A percentile compares a stretch with the other conserved stretches of the same genome.
Conservation (phyloP, 2,329 filamentous ascomycete genomes). For the Dothidotthia symphoricarpi region DNA sequence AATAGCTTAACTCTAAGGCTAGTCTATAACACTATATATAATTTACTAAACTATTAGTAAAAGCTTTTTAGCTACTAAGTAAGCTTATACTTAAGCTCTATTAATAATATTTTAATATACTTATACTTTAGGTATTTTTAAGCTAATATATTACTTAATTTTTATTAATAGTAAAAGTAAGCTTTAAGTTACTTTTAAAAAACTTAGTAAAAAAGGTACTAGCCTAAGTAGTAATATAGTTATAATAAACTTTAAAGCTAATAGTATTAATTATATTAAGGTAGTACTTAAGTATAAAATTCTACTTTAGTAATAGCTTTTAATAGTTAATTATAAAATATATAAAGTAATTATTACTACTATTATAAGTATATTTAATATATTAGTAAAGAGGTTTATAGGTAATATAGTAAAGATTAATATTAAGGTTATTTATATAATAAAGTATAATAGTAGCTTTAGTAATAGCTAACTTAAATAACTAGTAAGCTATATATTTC, state of each 20-base stretch:
- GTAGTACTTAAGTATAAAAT: background rate
- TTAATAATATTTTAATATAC: background rate
- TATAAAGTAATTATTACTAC: background rate
- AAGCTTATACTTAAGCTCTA: too few relatives aligned
- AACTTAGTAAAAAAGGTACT: background rate
- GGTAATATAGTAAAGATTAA: background rate
- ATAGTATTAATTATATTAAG: background rate
- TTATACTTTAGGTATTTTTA: background rate
- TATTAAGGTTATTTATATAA: background rate
- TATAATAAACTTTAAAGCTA: background rate
- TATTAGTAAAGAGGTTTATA: background rate
- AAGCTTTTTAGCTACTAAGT: too few relatives aligned
- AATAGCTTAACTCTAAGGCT: too few relatives aligned
- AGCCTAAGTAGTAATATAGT: background rate
- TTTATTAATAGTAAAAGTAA: background rate
- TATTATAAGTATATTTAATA: background rate
- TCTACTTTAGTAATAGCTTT: background rate
- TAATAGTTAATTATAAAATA: background rate
- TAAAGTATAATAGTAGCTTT: background rate
- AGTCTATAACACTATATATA: too few relatives aligned
- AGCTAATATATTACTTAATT: background rate
- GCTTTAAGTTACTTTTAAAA: background rate
- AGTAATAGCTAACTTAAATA: background rate
- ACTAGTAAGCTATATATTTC: background rate
- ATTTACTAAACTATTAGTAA: too few relatives aligned